Evolutionary conservation across 179 eudicot genomes (phyloP), one percentile per base, ranked within the genome.

Genomic region (Spergularia azorica): DNA sequence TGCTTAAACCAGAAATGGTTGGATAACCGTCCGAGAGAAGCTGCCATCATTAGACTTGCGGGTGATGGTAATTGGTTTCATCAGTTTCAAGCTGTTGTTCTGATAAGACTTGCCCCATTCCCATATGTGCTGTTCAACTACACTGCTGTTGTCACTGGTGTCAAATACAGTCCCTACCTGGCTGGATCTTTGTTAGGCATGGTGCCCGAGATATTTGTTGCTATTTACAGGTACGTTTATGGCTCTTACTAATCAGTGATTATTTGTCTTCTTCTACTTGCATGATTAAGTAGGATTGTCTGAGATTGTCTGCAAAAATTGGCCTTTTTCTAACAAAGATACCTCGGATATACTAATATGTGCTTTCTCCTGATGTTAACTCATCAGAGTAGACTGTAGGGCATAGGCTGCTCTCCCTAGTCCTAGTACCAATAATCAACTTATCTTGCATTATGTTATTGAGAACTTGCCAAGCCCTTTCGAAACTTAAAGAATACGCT

Each of bases 1-100:
- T 38, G 1, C 3, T 6, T 43, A 18, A 48, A 14, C 14, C 68
- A 82, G 84, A 69, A 63, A 55, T 82, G 84, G 84, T 55, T 82
- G 76, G 72, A 46, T 82, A 64, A 74, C 38, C 79, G 70, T 70
- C 84, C 81, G 0, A 76, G 52, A 68, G 70, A 78, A 63, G 81
- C 81, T 73, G 58, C 76, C 20, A 32, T 82, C 36, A 77, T 82
- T 43, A 78, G 78, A 50, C 76, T 82, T 17, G 84, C 84, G 38
- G 84, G 84, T 56, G 81, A 82, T 16, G 84, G 84, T 8, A 76
- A 82, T 59, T 82, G 84, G 84, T 82, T 74, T 9, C 84, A 82
- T 82, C 84, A 82, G 72, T 82, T 82, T 69, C 81, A 60, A 74
- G 79, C 81, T 46, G 72, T 69, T 77, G 76, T 50, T 73, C 79